Evolutionary conservation across 495 filamentous ascomycete genomes (phyloP).

Genomic region (Podospora fimiseda): DNA sequence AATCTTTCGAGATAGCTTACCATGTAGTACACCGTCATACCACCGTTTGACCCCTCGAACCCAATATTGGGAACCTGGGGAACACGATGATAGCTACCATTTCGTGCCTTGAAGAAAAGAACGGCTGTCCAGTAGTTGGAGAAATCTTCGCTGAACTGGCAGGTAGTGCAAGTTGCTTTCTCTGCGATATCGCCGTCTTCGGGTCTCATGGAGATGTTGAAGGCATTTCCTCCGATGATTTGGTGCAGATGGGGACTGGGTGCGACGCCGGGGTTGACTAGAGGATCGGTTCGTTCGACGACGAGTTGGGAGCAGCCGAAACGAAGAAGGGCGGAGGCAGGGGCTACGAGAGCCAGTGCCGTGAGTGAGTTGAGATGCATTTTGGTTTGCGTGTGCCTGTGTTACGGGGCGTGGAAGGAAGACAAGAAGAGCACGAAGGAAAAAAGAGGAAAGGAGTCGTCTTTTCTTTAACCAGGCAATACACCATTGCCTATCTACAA

Average conservation of each 20-base stretch:
- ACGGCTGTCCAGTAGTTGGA: conserved; percentile 43
- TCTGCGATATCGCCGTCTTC: conserved; percentile 23
- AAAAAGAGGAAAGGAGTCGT: background rate
- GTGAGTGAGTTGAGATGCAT: background rate
- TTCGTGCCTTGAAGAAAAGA: conserved; percentile 33
- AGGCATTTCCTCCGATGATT: conserved; percentile 11
- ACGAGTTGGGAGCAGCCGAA: conserved; percentile 5
- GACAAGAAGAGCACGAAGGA: background rate
- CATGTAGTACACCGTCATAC: conserved; percentile 40
- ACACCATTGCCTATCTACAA: too few relatives aligned
- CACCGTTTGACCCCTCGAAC: conserved; percentile 20
- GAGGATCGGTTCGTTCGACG: conserved; percentile 2
- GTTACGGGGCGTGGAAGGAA: background rate
- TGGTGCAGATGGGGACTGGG: conserved; percentile 1
- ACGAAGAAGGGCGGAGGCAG: conserved; percentile 2
- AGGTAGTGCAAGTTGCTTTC: conserved; percentile 31
- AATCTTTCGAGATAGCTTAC: background rate
- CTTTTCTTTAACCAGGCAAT: background rate
- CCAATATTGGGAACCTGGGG: conserved; percentile 21
- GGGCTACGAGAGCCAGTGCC: conserved; percentile 2
- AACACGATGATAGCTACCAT: conserved; percentile 35
- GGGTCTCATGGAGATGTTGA: conserved; percentile 28
- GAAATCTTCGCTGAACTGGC: conserved; percentile 31
- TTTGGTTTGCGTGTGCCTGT: background rate
- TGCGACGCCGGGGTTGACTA: conserved; percentile 3